phyloP scores from a whole-genome alignment of 306 rosid genomes.

The Datisca glomerata region DNA sequence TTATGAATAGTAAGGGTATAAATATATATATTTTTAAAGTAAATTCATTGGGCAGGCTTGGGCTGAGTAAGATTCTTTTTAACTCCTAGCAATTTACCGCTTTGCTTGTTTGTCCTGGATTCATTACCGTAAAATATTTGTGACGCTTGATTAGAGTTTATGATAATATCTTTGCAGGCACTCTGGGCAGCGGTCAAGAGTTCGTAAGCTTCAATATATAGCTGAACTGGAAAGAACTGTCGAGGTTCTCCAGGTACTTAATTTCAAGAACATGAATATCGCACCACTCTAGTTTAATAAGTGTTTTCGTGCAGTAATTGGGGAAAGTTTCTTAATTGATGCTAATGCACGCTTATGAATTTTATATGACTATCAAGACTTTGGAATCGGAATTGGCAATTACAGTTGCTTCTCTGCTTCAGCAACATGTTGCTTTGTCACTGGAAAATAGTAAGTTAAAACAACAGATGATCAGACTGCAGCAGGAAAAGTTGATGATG shows the following conservation, averaged over 20 bases:
- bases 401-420: conserved; percentile 28
- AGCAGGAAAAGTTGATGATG: conserved; percentile 19
- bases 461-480: conserved; percentile 29
- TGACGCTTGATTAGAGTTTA: neutral
- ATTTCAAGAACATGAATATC: neutral
- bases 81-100: neutral
- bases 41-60: neutral
- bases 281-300: neutral
- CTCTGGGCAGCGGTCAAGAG: conserved; percentile 43
- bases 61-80: neutral
- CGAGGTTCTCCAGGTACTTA: conserved; percentile 27
- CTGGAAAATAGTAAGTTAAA: conserved; percentile 29
- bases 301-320: neutral
- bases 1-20: too few species aligned
- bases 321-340: conserved; percentile 2
- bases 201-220: conserved; percentile 39
- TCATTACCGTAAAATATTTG: conserved; percentile 1
- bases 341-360: neutral
- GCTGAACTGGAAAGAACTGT: conserved; percentile 36
- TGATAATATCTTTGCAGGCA: conserved; percentile 21
- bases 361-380: conserved; percentile 18
- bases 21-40: neutral
- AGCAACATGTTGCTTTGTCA: conserved; percentile 29
- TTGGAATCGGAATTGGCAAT: conserved; percentile 26
- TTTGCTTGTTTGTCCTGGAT: neutral